phyloP scores from a whole-genome alignment of 73 alveolate genomes.

The Tetrahymena borealis region DNA sequence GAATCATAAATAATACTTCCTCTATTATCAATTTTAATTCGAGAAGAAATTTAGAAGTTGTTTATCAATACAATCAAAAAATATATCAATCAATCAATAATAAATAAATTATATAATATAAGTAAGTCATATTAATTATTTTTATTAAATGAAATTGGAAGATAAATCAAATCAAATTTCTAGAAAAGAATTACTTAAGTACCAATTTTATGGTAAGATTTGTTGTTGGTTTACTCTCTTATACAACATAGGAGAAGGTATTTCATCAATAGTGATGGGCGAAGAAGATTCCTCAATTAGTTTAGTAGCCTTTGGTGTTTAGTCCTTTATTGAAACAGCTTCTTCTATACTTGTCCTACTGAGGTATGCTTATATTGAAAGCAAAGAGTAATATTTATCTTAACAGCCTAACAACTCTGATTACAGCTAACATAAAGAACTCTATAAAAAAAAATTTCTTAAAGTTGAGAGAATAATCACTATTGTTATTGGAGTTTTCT shows the following conservation, averaged over 20 bases:
- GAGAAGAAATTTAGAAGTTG: no score
- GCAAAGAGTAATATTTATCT: no score
- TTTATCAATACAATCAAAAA: no score
- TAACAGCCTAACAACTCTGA: neutral
- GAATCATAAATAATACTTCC: no score
- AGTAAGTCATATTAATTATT: no score
- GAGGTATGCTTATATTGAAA: neutral
- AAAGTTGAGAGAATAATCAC: neutral
- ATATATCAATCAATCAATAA: no score
- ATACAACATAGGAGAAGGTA: neutral
- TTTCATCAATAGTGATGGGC: neutral
- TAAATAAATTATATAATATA: no score
- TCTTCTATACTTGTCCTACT: neutral
- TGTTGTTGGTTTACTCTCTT: neutral
- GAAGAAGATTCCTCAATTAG: neutral
- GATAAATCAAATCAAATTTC: no score
- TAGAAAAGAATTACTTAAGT: no score
- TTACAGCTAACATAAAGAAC: neutral
- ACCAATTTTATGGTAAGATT: neutral
- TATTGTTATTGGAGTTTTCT: neutral
- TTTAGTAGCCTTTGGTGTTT: neutral
- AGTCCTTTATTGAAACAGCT: neutral
- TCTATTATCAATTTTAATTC: no score
- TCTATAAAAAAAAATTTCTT: no score
- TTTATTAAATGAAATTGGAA: no score